A percentile compares a stretch with the other conserved stretches of the same genome.
Evolutionary conservation across 2,329 filamentous ascomycete species (phyloP).

Genomic region (Colletotrichum sojae): DNA sequence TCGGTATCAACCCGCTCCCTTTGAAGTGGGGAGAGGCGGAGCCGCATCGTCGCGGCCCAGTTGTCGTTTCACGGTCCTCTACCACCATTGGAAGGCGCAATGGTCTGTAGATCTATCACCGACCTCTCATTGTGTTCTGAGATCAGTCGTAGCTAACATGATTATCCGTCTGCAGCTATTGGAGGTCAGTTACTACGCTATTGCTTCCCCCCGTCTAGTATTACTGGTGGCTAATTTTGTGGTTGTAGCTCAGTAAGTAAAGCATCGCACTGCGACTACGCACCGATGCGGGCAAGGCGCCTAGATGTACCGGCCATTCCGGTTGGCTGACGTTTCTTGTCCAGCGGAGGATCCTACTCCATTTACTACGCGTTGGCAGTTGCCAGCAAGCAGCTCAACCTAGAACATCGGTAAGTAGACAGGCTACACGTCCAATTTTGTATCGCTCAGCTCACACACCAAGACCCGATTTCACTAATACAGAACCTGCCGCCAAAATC

Average conservation of each 20-base stretch:
- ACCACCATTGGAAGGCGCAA: conserved; percentile 86
- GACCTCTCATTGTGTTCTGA: conserved; percentile 32
- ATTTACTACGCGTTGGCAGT: conserved; percentile 96
- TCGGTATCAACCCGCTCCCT: conserved; percentile 90
- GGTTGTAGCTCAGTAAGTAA: conserved; percentile 54
- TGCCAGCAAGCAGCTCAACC: conserved; percentile 88
- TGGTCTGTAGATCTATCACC: conserved; percentile 64
- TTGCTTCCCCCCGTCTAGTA: conserved; percentile 1
- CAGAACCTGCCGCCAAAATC: conserved; percentile 90
- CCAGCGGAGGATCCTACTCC: conserved; percentile 87
- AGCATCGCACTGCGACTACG: background rate
- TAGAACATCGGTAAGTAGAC: conserved; percentile 76
- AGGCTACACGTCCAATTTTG: background rate
- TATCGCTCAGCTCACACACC: background rate
- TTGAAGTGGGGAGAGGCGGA: conserved; percentile 90
- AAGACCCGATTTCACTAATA: conserved; percentile 78
- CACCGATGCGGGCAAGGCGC: no score
- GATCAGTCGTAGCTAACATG: conserved; percentile 29
- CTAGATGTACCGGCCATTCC: background rate
- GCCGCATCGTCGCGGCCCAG: conserved; percentile 82
- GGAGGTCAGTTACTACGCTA: conserved; percentile 62
- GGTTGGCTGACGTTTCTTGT: background rate
- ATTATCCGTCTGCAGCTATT: conserved; percentile 59
- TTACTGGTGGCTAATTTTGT: conserved; percentile 44
- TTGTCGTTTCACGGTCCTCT: conserved; percentile 84